These are phyloP conservation scores for Medicago ruthenica DNA, from an alignment of 306 rosid species.

Conservation along the genomic window DNA sequence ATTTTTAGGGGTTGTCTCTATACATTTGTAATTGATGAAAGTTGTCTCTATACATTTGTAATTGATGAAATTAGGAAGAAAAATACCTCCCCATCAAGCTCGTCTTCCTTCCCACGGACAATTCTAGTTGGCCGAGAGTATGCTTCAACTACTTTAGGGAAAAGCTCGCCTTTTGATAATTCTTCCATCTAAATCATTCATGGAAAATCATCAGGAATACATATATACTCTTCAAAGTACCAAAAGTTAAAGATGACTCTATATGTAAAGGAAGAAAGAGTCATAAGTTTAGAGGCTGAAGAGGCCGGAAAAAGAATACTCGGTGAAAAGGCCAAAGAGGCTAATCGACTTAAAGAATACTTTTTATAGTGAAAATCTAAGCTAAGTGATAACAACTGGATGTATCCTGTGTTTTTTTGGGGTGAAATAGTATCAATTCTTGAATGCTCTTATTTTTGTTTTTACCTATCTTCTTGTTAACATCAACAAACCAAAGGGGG, in stretches of 20 bases:
- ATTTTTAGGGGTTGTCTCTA: background rate
- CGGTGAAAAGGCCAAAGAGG: background rate
- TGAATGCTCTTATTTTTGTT: background rate
- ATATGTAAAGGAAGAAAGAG: background rate
- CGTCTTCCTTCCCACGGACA: slow-evolving; percentile 82
- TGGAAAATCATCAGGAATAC: slow-evolving; percentile 35
- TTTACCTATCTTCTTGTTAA: background rate
- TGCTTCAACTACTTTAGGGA: slow-evolving; percentile 85
- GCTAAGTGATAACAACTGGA: background rate
- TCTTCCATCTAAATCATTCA: slow-evolving; percentile 78
- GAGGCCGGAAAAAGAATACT: background rate
- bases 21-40: slow-evolving; percentile 2
- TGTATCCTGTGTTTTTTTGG: background rate
- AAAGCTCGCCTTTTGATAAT: slow-evolving; percentile 66
- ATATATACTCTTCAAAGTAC: background rate
- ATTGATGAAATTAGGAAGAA: slow-evolving; percentile 12
- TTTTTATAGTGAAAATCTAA: background rate
- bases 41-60: slow-evolving; percentile 11
- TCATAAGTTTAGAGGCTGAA: background rate
- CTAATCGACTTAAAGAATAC: background rate
- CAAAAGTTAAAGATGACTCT: background rate
- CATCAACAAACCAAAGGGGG: background rate
- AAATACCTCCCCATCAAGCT: slow-evolving; percentile 61
- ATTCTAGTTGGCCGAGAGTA: slow-evolving; percentile 95
- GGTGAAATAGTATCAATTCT: background rate